Evolutionary conservation across 106 monocot genomes (phyloP), one percentile per base, ranked within the genome.

Genomic region (Dendrobium catenatum): DNA sequence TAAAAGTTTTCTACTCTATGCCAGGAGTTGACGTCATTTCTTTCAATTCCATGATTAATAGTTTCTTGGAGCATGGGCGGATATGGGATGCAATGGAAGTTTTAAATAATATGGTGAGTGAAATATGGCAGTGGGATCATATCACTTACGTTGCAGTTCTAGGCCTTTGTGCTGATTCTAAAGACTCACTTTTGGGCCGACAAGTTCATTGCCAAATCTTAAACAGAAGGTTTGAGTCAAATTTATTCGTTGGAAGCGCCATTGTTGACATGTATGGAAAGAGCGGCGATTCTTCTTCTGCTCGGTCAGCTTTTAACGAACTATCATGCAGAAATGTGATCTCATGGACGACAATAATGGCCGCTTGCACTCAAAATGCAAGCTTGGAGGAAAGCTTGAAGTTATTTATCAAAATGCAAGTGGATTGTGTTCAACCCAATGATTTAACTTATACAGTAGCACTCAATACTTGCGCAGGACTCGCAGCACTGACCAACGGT

Each of bases 241-340:
- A 80, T 80, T 40, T 84, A n/a, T 94, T 86, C 70, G 73, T 86
- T 59, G 83, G 88, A 47, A 94, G 86, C 68, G 77, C 85, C 2
- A 67, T 89, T 40, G 85, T 94, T 24, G 91, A 94, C 46, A 85
- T 89, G 89, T 91, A 88, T 81, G 91, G 93, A 6, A 94, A 94
- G 83, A 89, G 91, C 55, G 81, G 80, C 2, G 80, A 84, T 56
- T 41, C 83, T 9, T 17, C 15, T 59, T 58, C 75, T 74, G 82
- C 93, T 68, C 41, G 18, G 42, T 9, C 8, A 64, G 81, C 75
- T 55, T 91, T 94, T 66, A 24, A 73, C 76, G 77, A 7, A 31
- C 64, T 83, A 41, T 54, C 61, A 4, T 42, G 42, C 20, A 80
- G 80, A 80, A 94, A 94, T 79, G 89, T 89, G 20, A 86, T 91